These are phyloP conservation scores for Phytophthora europaea DNA, from an alignment of 352 stramenopile genomes.

Conservation along the genomic window DNA sequence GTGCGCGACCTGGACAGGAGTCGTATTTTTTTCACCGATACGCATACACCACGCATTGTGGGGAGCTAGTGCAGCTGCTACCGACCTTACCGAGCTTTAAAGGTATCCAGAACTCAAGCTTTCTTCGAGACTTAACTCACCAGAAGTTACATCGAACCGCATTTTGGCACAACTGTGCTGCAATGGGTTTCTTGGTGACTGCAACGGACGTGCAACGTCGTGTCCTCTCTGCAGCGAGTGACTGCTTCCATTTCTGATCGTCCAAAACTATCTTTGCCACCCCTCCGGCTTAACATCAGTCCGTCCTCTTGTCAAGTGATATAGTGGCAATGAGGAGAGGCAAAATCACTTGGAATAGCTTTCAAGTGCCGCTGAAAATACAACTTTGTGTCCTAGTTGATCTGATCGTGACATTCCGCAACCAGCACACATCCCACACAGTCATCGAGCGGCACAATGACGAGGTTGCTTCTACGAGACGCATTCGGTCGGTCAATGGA, in stretches of 20 bases:
- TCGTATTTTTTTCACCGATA: constrained; percentile 2
- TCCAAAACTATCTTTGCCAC: constrained; percentile 11
- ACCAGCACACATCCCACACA: neutral
- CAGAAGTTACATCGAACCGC: constrained; percentile 11
- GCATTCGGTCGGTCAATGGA: neutral
- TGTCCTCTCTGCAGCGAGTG: constrained; percentile 3
- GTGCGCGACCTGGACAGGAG: constrained; percentile 41
- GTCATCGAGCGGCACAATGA: neutral
- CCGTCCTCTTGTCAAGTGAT: neutral
- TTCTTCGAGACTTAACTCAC: constrained; percentile 19
- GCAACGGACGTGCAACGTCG: constrained; percentile 16
- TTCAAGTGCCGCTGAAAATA: neutral
- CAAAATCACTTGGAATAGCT: neutral
- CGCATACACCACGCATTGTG: neutral
- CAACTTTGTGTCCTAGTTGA: neutral
- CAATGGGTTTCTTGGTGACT: constrained; percentile 31
- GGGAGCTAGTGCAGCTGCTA: neutral
- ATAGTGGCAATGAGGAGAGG: neutral
- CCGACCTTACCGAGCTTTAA: constrained; percentile 27
- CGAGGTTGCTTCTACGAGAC: neutral
- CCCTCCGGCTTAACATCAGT: neutral
- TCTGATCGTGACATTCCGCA: neutral
- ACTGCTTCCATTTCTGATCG: neutral
- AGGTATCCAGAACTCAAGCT: constrained; percentile 28
- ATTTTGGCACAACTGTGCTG: constrained; percentile 22